Conservation (phyloP, 164 flowering plant species). For the Amborella trichopoda region DNA sequence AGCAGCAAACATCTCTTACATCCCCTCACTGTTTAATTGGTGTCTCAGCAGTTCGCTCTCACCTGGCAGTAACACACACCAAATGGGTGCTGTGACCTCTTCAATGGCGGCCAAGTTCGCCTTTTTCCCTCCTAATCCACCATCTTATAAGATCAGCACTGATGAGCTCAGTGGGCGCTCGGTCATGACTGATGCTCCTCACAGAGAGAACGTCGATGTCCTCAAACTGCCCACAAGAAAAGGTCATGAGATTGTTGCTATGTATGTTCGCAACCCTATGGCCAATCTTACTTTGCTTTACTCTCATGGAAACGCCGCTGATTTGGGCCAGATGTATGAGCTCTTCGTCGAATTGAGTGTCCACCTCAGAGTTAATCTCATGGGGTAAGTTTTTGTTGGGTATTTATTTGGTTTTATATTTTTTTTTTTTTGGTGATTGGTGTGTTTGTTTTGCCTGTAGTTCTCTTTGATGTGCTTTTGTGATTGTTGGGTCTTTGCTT, state of each 20-base stretch:
- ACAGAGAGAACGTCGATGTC: slow-evolving; percentile 4
- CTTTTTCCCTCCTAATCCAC: slow-evolving; percentile 1
- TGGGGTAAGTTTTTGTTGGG: slow-evolving; percentile 5
- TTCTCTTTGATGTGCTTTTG: not conserved
- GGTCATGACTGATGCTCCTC: slow-evolving; percentile 1
- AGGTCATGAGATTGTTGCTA: slow-evolving; percentile 6
- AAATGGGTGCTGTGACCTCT: slow-evolving; percentile 5
- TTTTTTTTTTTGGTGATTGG: not conserved
- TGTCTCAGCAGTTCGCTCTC: not conserved
- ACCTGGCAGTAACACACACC: too few relatives aligned
- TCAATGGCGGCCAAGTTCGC: slow-evolving; percentile 4
- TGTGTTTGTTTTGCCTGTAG: not conserved
- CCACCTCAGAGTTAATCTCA: slow-evolving; percentile 7
- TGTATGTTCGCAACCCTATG: slow-evolving; percentile 3
- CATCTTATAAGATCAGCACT: not conserved
- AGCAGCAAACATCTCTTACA: not conserved
- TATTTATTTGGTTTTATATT: not conserved
- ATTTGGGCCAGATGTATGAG: slow-evolving; percentile 9
- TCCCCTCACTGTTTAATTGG: not conserved
- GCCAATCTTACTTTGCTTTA: slow-evolving; percentile 7
- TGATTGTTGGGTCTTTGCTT: not conserved
- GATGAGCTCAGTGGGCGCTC: not conserved
- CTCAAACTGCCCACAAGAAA: slow-evolving; percentile 1
- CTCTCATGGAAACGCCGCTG: slow-evolving; percentile 11
- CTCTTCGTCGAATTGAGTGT: slow-evolving; percentile 5